A percentile compares a stretch with the other conserved stretches of the same genome.
phyloP scores from a whole-genome alignment of 2,329 filamentous ascomycete genomes.

The Calonectria naviculata region DNA sequence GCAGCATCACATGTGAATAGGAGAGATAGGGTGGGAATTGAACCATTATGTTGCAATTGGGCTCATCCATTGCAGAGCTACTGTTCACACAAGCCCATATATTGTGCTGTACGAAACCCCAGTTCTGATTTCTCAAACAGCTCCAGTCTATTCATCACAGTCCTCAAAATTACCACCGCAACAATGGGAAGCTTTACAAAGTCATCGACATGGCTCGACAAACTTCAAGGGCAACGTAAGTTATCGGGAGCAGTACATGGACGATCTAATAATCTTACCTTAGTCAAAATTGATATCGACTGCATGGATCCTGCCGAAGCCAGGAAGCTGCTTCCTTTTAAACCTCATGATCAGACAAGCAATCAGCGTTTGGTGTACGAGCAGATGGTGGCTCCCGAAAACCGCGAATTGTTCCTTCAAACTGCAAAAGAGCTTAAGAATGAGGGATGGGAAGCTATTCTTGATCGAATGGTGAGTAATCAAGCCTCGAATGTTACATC shows the following conservation, averaged over 20 bases:
- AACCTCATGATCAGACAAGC: constrained; percentile 60
- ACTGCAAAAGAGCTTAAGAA: constrained; percentile 56
- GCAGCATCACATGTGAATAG: background rate
- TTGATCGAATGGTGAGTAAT: constrained; percentile 54
- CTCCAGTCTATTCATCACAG: background rate
- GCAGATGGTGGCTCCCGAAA: constrained; percentile 56
- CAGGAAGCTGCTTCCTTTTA: constrained; percentile 56
- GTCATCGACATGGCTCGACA: constrained; percentile 52
- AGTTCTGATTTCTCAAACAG: background rate
- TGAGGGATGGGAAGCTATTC: constrained; percentile 59
- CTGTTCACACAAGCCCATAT: no score
- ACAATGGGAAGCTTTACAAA: constrained; percentile 45
- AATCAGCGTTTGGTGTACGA: constrained; percentile 62
- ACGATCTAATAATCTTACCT: fast-evolving
- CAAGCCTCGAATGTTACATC: no score
- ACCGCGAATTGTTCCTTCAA: constrained; percentile 53
- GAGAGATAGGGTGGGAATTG: no score
- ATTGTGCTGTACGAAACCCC: background rate
- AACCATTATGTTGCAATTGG: no score
- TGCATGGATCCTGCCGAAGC: constrained; percentile 61
- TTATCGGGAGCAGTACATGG: background rate
- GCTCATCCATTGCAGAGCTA: no score
- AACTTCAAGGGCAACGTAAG: constrained; percentile 54
- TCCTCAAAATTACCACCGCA: background rate
- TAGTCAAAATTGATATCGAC: constrained; percentile 63